Evolutionary conservation across 169 alveolate species (phyloP), one percentile per base, ranked within the genome.

Genomic region (Sarcocystis neurona): DNA sequence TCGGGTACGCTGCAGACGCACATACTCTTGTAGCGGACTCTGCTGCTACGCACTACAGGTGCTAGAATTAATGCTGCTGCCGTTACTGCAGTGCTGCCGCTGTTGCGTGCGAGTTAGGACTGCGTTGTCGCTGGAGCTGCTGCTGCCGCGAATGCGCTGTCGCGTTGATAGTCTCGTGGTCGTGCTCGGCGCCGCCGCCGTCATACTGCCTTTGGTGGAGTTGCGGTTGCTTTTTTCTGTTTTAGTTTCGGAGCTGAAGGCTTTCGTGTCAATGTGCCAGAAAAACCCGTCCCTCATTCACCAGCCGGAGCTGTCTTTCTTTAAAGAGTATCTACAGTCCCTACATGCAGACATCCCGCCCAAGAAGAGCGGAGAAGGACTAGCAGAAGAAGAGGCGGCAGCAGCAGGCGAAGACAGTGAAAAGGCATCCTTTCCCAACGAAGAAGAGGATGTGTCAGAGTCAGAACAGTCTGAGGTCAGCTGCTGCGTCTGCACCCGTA

Each of bases 171-270:
- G n/a, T n/a, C n/a, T n/a, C n/a, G n/a, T n/a, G n/a, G n/a, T n/a
- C n/a, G n/a, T n/a, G n/a, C n/a, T n/a, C n/a, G n/a, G n/a, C n/a
- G n/a, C n/a, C n/a, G n/a, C n/a, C n/a, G n/a, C n/a, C 18, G 18
- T 32, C 39, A 5, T 23, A 2, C 23, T 27, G 2, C 2, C n/a
- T 58, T 58, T 32, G n/a, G 23, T 12, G 18, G 70, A 2, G 70
- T 6, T 32, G 3, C n/a, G 70, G 39, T 58, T 58, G 39, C 23
- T 63, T 37, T 63, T 8, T 37, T 23, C 32, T 63, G 15, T 39
- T 77, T 70, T 91, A 94, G 96, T 94, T 63, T 84, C 89, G 34
- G 95, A 94, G 44, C 68, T 94, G 90, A 92, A 94, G 93, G 88
- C 92, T 47, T 94, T 94, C 84, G 92, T 94, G n/a, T 60, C 93